Conservation (phyloP, 177 flowering plant species). For the Vitis hybrid region DNA sequence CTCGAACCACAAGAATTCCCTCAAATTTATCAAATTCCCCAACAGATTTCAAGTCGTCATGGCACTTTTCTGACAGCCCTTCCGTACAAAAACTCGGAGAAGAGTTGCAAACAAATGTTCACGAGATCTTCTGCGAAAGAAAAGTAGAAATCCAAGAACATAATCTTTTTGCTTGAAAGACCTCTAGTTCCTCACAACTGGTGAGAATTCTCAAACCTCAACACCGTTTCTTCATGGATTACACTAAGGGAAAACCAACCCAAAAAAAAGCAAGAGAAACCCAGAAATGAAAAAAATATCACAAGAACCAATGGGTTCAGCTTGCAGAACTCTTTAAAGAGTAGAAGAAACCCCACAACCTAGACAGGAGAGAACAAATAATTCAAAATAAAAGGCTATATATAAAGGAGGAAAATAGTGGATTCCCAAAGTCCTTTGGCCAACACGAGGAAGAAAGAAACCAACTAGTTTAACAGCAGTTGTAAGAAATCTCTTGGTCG, state of each 20-base stretch:
- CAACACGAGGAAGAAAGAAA: too few species aligned
- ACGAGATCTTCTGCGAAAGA: background rate
- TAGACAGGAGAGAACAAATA: too few species aligned
- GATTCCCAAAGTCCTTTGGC: too few species aligned
- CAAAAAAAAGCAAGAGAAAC: background rate
- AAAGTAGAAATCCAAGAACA: background rate
- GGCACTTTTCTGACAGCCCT: conserved; percentile 7
- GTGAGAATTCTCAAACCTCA: background rate
- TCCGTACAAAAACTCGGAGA: conserved; percentile 8
- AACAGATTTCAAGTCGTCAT: background rate
- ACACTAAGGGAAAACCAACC: background rate
- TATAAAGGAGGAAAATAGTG: too few species aligned
- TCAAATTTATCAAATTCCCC: background rate
- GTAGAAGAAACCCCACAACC: too few species aligned
- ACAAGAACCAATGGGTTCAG: background rate
- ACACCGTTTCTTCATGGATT: background rate
- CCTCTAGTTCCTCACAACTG: background rate
- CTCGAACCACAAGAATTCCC: background rate
- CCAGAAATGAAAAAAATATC: background rate
- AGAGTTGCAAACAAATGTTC: background rate
- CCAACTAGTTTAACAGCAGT: too few species aligned
- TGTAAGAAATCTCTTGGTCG: too few species aligned
- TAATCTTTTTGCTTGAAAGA: background rate
- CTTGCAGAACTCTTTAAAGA: too few species aligned
- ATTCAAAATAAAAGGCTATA: too few species aligned